These are phyloP conservation scores for Aspergillus melleus DNA, from an alignment of 2,329 filamentous ascomycete genomes.

Conservation along the genomic window DNA sequence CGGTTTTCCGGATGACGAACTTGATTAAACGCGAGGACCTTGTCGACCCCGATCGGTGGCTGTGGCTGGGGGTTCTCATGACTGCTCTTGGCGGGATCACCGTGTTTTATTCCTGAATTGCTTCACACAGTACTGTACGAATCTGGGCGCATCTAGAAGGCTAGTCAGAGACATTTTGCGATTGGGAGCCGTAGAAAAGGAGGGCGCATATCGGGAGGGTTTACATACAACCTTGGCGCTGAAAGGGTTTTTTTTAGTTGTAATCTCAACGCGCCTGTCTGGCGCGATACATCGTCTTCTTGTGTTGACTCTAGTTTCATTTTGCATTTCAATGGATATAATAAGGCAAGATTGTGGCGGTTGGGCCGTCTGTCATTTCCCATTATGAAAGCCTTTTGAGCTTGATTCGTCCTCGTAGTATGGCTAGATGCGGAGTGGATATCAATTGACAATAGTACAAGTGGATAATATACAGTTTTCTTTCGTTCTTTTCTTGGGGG, in stretches of 20 bases:
- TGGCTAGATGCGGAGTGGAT: not conserved
- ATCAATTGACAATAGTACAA: conserved; percentile 23
- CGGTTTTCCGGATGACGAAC: conserved; percentile 26
- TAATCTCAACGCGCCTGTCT: no score
- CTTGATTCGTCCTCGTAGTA: not conserved
- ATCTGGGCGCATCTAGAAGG: not conserved
- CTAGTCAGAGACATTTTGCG: not conserved
- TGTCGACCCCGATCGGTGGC: conserved; percentile 44
- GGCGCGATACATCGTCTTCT: no score
- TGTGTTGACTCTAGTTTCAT: no score
- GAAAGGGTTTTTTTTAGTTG: not conserved
- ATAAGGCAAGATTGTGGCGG: not conserved
- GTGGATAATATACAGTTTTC: conserved; percentile 23
- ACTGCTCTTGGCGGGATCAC: conserved; percentile 45
- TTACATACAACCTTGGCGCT: not conserved
- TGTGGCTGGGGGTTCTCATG: conserved; percentile 51
- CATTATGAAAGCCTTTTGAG: no score
- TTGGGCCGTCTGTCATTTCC: not conserved
- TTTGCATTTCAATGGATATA: not conserved
- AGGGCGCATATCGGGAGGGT: not conserved
- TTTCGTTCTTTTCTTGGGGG: not conserved
- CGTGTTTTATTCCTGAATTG: conserved; percentile 33
- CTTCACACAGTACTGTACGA: not conserved
- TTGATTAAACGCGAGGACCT: conserved; percentile 34
- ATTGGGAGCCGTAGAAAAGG: not conserved